These are phyloP conservation scores for Raffaelea ambrosiae DNA, from an alignment of 2,329 filamentous ascomycete genomes.

Conservation along the genomic window DNA sequence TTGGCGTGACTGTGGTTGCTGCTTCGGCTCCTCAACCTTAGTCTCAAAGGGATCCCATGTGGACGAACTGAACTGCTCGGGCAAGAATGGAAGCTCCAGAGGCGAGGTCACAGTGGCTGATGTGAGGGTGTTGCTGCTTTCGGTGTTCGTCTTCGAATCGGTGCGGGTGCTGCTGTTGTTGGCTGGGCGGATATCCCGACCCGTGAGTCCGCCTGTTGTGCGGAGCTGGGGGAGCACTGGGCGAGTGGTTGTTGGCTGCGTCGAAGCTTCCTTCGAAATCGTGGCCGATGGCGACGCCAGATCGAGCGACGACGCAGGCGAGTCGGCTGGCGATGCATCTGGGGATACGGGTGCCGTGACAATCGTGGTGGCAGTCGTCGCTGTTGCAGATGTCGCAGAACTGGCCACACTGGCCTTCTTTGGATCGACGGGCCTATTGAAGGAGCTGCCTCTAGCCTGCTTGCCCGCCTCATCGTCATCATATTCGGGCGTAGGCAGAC, in stretches of 20 bases:
- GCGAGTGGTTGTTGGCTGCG: neutral
- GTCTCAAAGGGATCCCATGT: neutral
- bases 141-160: neutral
- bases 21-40: neutral
- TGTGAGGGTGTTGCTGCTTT: neutral
- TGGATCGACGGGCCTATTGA: too few species aligned
- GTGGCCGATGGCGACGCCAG: neutral
- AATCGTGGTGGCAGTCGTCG: constrained; percentile 11
- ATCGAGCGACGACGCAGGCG: neutral
- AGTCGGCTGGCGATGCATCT: constrained; percentile 31
- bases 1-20: neutral
- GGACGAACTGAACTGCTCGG: neutral
- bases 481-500: constrained; percentile 42
- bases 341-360: constrained; percentile 34
- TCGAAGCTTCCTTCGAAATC: neutral
- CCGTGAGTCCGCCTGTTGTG: neutral
- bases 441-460: constrained; percentile 14
- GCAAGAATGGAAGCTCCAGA: neutral
- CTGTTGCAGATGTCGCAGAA: neutral
- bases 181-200: constrained; percentile 12
- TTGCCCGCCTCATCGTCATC: constrained; percentile 28
- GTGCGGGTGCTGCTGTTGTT: constrained; percentile 7
- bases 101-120: neutral
- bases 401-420: neutral
- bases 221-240: neutral